phyloP scores from a whole-genome alignment of 106 monocot genomes.

The Dioscorea zingiberensis region DNA sequence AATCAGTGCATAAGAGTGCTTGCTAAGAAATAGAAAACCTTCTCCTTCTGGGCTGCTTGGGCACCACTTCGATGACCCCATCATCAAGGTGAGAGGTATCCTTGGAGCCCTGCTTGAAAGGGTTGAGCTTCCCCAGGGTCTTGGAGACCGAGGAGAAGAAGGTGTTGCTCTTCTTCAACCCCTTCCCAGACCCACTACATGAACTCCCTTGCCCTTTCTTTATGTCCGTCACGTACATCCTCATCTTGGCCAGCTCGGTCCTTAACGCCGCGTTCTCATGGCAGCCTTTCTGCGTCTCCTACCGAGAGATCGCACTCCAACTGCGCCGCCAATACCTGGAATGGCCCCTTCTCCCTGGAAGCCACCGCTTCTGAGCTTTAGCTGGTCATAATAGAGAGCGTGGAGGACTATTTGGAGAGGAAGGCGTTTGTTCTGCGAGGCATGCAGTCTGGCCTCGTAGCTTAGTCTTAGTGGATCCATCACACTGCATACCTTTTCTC shows the following conservation, averaged over 20 bases:
- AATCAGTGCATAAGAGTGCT: no score
- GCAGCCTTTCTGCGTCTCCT: slow-evolving; percentile 39
- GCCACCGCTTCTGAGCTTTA: slow-evolving; percentile 59
- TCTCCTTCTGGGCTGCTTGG: slow-evolving; percentile 46
- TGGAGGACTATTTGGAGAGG: slow-evolving; percentile 75
- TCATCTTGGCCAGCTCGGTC: slow-evolving; percentile 70
- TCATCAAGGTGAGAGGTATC: slow-evolving; percentile 52
- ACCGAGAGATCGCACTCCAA: neutral
- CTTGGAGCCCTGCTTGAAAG: slow-evolving; percentile 65
- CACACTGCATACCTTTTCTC: slow-evolving; percentile 91
- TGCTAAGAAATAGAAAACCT: slow-evolving; percentile 78
- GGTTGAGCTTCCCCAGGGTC: slow-evolving; percentile 74
- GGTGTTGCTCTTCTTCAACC: slow-evolving; percentile 32
- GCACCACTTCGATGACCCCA: neutral
- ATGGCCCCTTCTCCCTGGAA: neutral
- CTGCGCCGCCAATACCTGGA: no score
- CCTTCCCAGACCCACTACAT: slow-evolving; percentile 1
- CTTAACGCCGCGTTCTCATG: slow-evolving; percentile 69
- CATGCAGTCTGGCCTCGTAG: slow-evolving; percentile 85
- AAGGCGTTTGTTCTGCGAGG: slow-evolving; percentile 88
- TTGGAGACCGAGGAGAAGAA: slow-evolving; percentile 64
- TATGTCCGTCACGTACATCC: slow-evolving; percentile 53
- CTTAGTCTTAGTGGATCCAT: slow-evolving; percentile 85
- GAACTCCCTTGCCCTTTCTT: slow-evolving; percentile 21
- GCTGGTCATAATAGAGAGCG: slow-evolving; percentile 85